Percentiles rank a stretch among this genome's conserved stretches.
These are phyloP conservation scores for Wilcoxina mikolae DNA, from an alignment of 495 filamentous ascomycete species.

Conservation along the genomic window DNA sequence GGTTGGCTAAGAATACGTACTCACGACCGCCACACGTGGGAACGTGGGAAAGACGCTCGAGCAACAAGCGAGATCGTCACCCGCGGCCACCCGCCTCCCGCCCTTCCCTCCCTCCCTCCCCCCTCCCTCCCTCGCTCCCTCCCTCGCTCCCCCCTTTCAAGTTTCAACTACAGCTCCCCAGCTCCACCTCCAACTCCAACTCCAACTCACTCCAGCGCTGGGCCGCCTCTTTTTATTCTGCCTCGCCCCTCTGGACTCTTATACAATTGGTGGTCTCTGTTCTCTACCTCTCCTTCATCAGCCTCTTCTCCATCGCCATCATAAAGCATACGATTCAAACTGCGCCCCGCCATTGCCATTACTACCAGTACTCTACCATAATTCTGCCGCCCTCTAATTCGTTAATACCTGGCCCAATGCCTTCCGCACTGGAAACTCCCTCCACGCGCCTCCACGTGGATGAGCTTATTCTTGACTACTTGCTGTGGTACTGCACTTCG, in stretches of 20 bases:
- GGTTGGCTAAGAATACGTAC: neutral
- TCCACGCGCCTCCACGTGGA: conserved; percentile 17
- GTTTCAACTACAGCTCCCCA: neutral
- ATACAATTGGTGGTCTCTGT: too few relatives aligned
- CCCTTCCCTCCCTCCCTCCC: neutral
- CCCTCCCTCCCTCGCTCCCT: neutral
- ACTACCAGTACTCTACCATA: too few relatives aligned
- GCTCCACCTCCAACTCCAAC: neutral
- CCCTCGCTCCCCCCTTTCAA: neutral
- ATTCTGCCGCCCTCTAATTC: too few relatives aligned
- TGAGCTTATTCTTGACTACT: conserved; percentile 25
- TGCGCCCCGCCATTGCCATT: too few relatives aligned
- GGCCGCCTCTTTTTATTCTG: too few relatives aligned
- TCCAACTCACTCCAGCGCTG: too few relatives aligned
- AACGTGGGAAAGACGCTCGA: too few relatives aligned
- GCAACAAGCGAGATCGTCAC: neutral
- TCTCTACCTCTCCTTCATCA: too few relatives aligned
- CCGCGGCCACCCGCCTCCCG: neutral
- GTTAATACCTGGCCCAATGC: too few relatives aligned
- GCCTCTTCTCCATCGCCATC: too few relatives aligned
- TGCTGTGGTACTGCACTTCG: conserved; percentile 24
- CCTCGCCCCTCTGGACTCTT: too few relatives aligned
- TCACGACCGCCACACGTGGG: neutral
- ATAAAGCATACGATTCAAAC: too few relatives aligned
- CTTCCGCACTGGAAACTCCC: conserved; percentile 2